Evolutionary conservation across 2,329 filamentous ascomycete species (phyloP), one percentile per base, ranked within the genome.

Genomic region (Penicillium occitanis): DNA sequence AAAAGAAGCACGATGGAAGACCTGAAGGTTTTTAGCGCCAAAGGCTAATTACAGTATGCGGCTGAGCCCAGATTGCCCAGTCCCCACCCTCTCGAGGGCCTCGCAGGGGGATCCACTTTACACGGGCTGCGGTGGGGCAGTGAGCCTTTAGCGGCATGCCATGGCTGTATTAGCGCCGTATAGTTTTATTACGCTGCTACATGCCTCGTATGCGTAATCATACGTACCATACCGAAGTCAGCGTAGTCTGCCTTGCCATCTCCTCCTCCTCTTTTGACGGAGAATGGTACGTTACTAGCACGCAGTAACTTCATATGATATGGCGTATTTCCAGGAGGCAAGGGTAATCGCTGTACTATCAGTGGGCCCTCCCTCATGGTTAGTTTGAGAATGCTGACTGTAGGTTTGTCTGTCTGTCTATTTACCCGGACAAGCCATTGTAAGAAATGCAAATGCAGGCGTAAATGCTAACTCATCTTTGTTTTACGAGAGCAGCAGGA

Each of bases 1-100:
- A 55, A 63, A 50, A 64, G 51, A 64, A 64, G 62, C 62, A 58
- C 48, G n/a, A 63, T 63, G 48, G 61, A 53, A 57, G 48, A 19
- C 61, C 61, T 55, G 61, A 57, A 48, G 17, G 19, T 22, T 58
- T 13, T 44, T 64, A 64, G 62, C 37, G 37, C 40, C 13, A 14
- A 60, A 60, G 57, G 57, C 57, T 60, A 60, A 60, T 60, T 46
- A 48, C 46, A 46, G 50, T 25, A 63, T 64, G 62, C 62, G 62
- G 62, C 62, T 64, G 62, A 64, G 62, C 51, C 61, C 61, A 64
- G 61, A 64, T 64, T 64, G 51, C 48, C 22, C 37, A 40, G 50
- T 30, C 30, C 33, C 60, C 60, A 37, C 53, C 25, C 14, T 30
- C 13, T 60, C 57, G 57, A 60, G 35, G 37, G 42, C 28, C 40